Evolutionary conservation across 2,329 filamentous ascomycete species (phyloP).

Genomic region (Emmonsiellopsis sp.): DNA sequence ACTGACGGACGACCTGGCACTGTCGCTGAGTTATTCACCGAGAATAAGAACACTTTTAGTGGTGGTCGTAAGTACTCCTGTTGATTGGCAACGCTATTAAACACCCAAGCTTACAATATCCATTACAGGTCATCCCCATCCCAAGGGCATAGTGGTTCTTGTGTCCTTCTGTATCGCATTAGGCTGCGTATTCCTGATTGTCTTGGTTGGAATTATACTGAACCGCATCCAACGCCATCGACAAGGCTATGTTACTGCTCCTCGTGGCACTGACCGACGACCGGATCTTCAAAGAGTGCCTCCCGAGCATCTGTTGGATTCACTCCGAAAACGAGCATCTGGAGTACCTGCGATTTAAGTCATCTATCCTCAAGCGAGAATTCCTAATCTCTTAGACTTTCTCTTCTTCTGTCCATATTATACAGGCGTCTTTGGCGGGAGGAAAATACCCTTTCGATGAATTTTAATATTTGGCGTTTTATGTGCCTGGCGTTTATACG

Average conservation of each 20-base stretch:
- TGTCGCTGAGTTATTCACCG: constrained; percentile 72
- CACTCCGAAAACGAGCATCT: constrained; percentile 25
- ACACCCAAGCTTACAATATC: constrained; percentile 9
- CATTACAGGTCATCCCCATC: constrained; percentile 27
- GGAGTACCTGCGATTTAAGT: constrained; percentile 25
- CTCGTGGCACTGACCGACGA: constrained; percentile 37
- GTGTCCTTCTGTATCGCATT: constrained; percentile 39
- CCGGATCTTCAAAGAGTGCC: constrained; percentile 37
- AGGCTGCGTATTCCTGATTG: constrained; percentile 39
- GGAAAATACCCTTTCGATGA: constrained; percentile 9
- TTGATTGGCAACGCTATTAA: background rate
- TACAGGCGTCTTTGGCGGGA: background rate
- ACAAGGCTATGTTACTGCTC: constrained; percentile 37
- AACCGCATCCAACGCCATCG: constrained; percentile 39
- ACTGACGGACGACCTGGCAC: constrained; percentile 58
- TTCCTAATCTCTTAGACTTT: background rate
- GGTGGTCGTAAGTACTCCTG: constrained; percentile 44
- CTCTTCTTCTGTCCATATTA: constrained; percentile 1
- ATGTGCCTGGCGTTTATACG: background rate
- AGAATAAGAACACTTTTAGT: constrained; percentile 68
- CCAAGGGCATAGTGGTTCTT: constrained; percentile 36
- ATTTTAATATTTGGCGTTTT: constrained; percentile 1
- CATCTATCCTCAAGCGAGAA: background rate
- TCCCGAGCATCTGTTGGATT: constrained; percentile 38
- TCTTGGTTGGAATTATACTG: constrained; percentile 37